These are phyloP conservation scores for Ogataea pignaliae DNA, from an alignment of 805 yeast genomes.

Conservation along the genomic window DNA sequence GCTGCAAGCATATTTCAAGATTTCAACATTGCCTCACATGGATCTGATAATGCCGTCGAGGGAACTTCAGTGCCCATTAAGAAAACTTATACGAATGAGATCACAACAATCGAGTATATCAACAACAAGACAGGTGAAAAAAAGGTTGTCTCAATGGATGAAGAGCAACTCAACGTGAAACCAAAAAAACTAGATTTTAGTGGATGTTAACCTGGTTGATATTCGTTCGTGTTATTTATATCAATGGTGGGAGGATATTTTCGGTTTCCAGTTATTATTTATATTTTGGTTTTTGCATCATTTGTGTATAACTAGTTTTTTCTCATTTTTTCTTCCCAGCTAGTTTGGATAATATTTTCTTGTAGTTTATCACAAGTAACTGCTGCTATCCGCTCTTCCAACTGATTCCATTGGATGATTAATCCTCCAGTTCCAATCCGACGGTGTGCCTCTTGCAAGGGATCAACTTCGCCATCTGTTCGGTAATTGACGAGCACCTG, in stretches of 20 bases:
- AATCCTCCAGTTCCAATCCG: too few relatives aligned
- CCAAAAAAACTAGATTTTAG: conserved; percentile 37
- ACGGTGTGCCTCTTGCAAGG: too few relatives aligned
- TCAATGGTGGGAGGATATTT: background rate
- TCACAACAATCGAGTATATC: conserved; percentile 17
- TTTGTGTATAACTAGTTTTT: background rate
- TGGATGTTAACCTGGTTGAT: conserved; percentile 1
- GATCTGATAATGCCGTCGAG: background rate
- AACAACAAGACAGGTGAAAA: conserved; percentile 31
- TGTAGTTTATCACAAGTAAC: too few relatives aligned
- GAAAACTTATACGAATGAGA: background rate
- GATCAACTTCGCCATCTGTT: too few relatives aligned
- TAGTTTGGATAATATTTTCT: too few relatives aligned
- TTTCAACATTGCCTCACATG: background rate
- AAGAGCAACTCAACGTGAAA: conserved; percentile 30
- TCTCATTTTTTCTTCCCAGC: background rate
- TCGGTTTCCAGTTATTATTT: background rate
- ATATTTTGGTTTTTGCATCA: background rate
- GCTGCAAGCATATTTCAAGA: background rate
- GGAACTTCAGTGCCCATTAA: background rate
- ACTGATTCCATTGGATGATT: too few relatives aligned
- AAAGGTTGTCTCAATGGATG: conserved; percentile 26
- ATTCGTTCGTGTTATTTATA: background rate
- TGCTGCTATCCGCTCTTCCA: too few relatives aligned
- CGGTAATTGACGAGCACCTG: too few relatives aligned